Conservation (phyloP, 257 asterid genomes). For the Paraleonurus japonicus region DNA sequence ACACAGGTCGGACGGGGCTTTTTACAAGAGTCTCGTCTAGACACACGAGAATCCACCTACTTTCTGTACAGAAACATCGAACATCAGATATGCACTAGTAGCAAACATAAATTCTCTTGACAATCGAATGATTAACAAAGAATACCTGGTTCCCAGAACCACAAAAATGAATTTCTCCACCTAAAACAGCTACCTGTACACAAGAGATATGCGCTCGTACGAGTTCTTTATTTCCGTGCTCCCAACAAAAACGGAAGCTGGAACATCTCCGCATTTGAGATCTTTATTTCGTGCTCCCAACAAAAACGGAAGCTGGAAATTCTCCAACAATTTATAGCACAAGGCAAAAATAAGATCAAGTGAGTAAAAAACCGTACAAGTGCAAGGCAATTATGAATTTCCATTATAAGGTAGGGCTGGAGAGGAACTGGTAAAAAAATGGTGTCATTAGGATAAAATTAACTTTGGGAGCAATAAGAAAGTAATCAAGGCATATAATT, state of each 20-base stretch:
- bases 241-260: not conserved
- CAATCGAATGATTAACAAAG: not conserved
- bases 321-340: no score
- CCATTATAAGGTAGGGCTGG: no score
- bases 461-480: not conserved
- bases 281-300: no score
- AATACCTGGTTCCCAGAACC: not conserved
- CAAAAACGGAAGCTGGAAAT: no score
- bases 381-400: no score
- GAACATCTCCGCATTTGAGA: no score
- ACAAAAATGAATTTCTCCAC: not conserved
- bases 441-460: not conserved
- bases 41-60: not conserved
- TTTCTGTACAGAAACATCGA: not conserved
- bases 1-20: not conserved
- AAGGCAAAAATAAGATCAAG: no score
- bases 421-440: not conserved
- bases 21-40: not conserved
- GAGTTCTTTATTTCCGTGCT: not conserved
- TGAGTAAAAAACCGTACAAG: no score
- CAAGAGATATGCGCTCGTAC: not conserved
- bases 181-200: conserved; percentile 1
- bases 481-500: conserved; percentile 22
- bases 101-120: not conserved
- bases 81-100: not conserved